Base-by-base conservation (phyloP, 306 rosid genomes). In the Lagenaria siceraria region DNA sequence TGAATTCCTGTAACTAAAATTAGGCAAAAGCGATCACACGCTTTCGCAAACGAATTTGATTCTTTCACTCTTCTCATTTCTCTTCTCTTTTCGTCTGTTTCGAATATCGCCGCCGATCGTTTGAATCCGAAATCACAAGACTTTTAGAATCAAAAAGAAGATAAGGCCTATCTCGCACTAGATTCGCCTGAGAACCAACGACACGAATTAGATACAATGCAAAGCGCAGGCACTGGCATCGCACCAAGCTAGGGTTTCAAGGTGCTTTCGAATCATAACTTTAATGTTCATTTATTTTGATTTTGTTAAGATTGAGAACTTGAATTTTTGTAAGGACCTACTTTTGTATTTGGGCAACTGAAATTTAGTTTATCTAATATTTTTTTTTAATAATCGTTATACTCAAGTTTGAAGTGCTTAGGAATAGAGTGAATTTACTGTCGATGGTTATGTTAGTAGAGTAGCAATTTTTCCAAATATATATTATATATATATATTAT, bases 161-260 rank as follows among this genome's bases (percentile, higher is more conserved):
- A n/a, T n/a, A n/a, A n/a, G n/a, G n/a, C n/a, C n/a, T n/a, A n/a
- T n/a, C n/a, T n/a, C n/a, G n/a, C n/a, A n/a, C n/a, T n/a, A n/a
- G n/a, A n/a, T n/a, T n/a, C n/a, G n/a, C n/a, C n/a, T n/a, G n/a
- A n/a, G n/a, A n/a, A n/a, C n/a, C n/a, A n/a, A n/a, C n/a, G n/a
- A n/a, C n/a, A n/a, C n/a, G n/a, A n/a, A n/a, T n/a, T n/a, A 91
- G 97, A 86, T 89, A 91, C 72, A 91, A 91, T 40, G 97, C 95
- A 1, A 91, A 91, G 87, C 92, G 97, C 69, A 88, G 97, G 89
- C 97, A 91, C 87, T 91, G 97, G 97, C 97, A 95, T 78, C 94
- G 97, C 76, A 91, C 97, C 82, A 91, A 91, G 80, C 97, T 91
- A 42, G 93, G 97, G 15, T 89, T 92, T 29, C 89, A 38, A 86